These are phyloP conservation scores for Yueomyces sp. DNA, from an alignment of 805 yeast species.

Conservation along the genomic window DNA sequence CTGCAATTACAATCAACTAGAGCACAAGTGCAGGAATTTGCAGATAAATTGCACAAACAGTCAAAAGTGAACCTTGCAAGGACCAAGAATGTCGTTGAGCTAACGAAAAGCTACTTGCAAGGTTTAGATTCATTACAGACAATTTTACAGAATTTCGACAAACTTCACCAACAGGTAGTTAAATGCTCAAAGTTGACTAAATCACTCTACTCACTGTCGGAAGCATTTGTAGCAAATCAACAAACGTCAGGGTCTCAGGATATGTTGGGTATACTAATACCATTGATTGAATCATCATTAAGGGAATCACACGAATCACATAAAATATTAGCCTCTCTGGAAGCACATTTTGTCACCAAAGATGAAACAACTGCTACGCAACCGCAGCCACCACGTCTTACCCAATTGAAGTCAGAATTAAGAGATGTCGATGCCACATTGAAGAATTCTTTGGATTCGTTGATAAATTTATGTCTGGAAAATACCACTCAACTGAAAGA, in stretches of 20 bases:
- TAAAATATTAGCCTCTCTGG: neutral
- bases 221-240: neutral
- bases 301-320: neutral
- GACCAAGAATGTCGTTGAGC: constrained; percentile 13
- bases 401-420: neutral
- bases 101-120: constrained; percentile 16
- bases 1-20: constrained; percentile 13
- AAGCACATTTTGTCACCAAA: neutral
- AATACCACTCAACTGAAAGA: neutral
- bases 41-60: constrained; percentile 9
- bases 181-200: neutral
- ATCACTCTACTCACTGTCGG: neutral
- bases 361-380: neutral
- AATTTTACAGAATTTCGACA: constrained; percentile 9
- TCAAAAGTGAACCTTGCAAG: constrained; percentile 10
- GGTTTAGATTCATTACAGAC: constrained; percentile 13
- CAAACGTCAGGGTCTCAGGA: neutral
- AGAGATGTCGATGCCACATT: neutral
- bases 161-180: neutral
- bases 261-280: neutral
- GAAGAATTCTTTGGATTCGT: neutral
- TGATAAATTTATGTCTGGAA: neutral
- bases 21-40: constrained; percentile 13
- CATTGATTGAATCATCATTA: neutral
- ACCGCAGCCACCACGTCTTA: neutral